Conservation (phyloP, 2,329 filamentous ascomycete species). For the Aspergillus brasiliensis region DNA sequence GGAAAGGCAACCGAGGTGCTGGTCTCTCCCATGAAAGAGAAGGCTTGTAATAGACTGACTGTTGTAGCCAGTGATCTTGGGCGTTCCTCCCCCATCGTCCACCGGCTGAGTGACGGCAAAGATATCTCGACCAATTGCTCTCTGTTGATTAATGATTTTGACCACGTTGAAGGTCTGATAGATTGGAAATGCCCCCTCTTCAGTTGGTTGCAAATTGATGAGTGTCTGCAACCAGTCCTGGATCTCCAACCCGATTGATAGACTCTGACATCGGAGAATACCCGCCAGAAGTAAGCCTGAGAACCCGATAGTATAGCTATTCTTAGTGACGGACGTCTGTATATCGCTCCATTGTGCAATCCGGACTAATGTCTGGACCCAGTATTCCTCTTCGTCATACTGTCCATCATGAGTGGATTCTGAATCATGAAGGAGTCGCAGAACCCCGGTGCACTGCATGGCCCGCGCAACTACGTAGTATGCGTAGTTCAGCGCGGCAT, state of each 20-base stretch:
- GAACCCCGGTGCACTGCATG: slow-evolving; percentile 23
- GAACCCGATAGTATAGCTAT: slow-evolving; percentile 31
- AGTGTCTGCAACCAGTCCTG: slow-evolving; percentile 23
- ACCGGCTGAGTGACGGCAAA: slow-evolving; percentile 21
- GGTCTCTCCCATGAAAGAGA: slow-evolving; percentile 22
- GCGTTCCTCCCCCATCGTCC: slow-evolving; percentile 25
- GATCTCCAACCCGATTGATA: slow-evolving; percentile 16
- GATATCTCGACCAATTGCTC: slow-evolving; percentile 18
- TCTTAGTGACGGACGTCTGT: slow-evolving; percentile 14
- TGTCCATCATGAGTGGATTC: not conserved
- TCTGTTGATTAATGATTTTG: slow-evolving; percentile 23
- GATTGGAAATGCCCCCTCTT: slow-evolving; percentile 28
- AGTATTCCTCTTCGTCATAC: slow-evolving; percentile 13
- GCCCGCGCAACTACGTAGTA: slow-evolving; percentile 27
- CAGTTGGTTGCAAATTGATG: slow-evolving; percentile 21
- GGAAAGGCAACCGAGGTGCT: not conserved
- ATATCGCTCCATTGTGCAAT: slow-evolving; percentile 21
- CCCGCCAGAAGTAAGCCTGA: slow-evolving; percentile 25
- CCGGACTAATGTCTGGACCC: slow-evolving; percentile 16
- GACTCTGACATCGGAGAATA: slow-evolving; percentile 23
- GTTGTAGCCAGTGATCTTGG: slow-evolving; percentile 27
- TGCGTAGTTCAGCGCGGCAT: slow-evolving; percentile 28
- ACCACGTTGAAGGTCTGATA: slow-evolving; percentile 26
- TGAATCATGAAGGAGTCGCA: slow-evolving; percentile 5
- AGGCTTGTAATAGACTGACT: slow-evolving; percentile 25